Evolutionary conservation across 1,284 basidiomycete genomes (phyloP).

Genomic region (Fomitopsis palustris): DNA sequence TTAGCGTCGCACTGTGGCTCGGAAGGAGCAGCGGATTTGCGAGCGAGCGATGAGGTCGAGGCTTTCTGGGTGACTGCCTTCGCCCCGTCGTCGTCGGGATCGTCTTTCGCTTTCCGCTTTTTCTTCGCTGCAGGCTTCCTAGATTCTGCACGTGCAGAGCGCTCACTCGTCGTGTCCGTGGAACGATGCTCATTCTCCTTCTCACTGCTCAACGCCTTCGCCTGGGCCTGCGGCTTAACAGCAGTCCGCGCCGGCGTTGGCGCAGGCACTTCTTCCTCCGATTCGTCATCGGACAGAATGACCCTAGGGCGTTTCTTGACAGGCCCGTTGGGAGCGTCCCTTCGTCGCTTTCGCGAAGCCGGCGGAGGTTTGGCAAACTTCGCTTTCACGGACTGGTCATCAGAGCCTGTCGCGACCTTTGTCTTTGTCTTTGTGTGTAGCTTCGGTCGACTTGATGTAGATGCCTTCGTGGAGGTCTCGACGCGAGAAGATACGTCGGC

Average conservation of each 20-base stretch:
- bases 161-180: not conserved
- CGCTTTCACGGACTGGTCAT: not conserved
- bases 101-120: conserved; percentile 6
- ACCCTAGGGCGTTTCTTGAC: conserved; percentile 14
- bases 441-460: not conserved
- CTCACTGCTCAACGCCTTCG: not conserved
- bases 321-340: not conserved
- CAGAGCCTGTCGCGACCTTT: not conserved
- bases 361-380: not conserved
- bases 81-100: not conserved
- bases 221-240: not conserved
- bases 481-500: not conserved
- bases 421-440: not conserved
- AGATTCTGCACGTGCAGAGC: not conserved
- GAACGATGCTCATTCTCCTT: conserved; percentile 8
- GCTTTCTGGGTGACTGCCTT: not conserved
- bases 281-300: conserved; percentile 16
- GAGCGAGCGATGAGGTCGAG: not conserved
- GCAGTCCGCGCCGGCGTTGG: not conserved
- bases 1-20: not conserved
- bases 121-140: conserved; percentile 6
- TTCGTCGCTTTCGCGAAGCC: not conserved
- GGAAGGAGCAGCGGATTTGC: not conserved
- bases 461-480: not conserved
- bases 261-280: conserved; percentile 3